A percentile compares a stretch with the other conserved stretches of the same genome.
phyloP scores from a whole-genome alignment of 2,329 filamentous ascomycete genomes.

The Chrysoporthe cubensis region DNA sequence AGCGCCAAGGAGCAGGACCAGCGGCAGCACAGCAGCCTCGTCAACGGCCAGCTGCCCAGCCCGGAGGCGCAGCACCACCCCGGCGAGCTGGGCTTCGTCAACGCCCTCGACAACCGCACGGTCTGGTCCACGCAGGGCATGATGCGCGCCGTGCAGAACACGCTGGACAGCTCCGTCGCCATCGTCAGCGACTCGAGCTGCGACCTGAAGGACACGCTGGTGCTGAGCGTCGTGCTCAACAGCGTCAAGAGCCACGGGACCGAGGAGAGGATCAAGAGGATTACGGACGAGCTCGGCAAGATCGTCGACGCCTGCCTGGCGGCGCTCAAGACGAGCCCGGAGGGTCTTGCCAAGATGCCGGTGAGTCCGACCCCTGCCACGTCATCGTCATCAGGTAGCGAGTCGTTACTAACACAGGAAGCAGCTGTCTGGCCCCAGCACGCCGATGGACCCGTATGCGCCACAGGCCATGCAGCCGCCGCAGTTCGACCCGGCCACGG shows the following conservation, averaged over 20 bases:
- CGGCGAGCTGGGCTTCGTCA: constrained; percentile 40
- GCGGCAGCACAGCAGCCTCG: not conserved
- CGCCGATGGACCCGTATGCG: constrained; percentile 19
- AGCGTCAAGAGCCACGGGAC: constrained; percentile 45
- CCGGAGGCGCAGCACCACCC: constrained; percentile 17
- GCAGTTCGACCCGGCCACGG: constrained; percentile 20
- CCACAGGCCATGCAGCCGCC: constrained; percentile 6
- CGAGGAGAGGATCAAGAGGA: constrained; percentile 48
- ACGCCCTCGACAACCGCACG: constrained; percentile 40
- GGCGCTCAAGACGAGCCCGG: constrained; percentile 47
- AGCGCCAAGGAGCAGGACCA: constrained; percentile 33
- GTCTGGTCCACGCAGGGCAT: constrained; percentile 49
- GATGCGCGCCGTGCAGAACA: constrained; percentile 50
- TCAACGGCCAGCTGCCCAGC: constrained; percentile 25
- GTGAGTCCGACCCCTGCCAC: constrained; percentile 30
- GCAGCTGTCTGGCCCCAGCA: constrained; percentile 10
- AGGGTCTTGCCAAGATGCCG: constrained; percentile 39
- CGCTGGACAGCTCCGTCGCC: constrained; percentile 49
- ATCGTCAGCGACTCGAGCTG: constrained; percentile 50
- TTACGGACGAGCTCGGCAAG: constrained; percentile 45
- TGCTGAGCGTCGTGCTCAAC: constrained; percentile 52
- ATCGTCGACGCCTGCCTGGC: constrained; percentile 51
- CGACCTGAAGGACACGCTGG: constrained; percentile 55
- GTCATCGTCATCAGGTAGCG: not conserved
- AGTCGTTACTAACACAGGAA: not conserved